Conservation (phyloP, 768 basidiomycete species). For the Lactarius trivialis region DNA sequence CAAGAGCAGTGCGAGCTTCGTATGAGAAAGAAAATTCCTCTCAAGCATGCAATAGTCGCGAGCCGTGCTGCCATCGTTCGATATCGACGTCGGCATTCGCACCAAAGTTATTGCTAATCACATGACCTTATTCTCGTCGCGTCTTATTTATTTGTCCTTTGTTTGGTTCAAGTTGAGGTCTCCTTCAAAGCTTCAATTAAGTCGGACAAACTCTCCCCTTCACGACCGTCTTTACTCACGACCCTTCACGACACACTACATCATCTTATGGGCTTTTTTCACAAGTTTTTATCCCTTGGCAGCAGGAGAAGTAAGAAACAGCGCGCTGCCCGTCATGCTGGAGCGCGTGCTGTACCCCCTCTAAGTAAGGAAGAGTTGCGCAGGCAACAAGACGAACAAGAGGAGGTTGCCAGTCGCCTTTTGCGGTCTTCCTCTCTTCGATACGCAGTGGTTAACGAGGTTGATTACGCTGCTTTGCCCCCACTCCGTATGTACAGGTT, state of each 20-base stretch:
- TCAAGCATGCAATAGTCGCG: constrained; percentile 77
- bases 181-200: not conserved
- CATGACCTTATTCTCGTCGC: constrained; percentile 1
- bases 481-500: constrained; percentile 55
- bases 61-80: constrained; percentile 40
- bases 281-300: constrained; percentile 62
- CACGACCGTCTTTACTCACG: not conserved
- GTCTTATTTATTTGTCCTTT: constrained; percentile 11
- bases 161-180: constrained; percentile 15
- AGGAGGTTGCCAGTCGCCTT: constrained; percentile 43
- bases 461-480: constrained; percentile 52
- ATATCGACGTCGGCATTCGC: constrained; percentile 23
- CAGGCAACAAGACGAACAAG: constrained; percentile 43
- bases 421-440: constrained; percentile 70
- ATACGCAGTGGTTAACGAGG: constrained; percentile 49
- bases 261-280: constrained; percentile 57
- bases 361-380: constrained; percentile 8
- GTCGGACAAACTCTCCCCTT: not conserved
- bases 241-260: not conserved
- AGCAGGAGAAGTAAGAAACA: constrained; percentile 52
- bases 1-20: constrained; percentile 60
- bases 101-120: not conserved
- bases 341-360: constrained; percentile 1
- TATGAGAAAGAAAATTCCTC: constrained; percentile 62
- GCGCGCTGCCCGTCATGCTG: constrained; percentile 13